Evolutionary conservation across 2,329 filamentous ascomycete species (phyloP).

Genomic region (Cordyceps cicadae): DNA sequence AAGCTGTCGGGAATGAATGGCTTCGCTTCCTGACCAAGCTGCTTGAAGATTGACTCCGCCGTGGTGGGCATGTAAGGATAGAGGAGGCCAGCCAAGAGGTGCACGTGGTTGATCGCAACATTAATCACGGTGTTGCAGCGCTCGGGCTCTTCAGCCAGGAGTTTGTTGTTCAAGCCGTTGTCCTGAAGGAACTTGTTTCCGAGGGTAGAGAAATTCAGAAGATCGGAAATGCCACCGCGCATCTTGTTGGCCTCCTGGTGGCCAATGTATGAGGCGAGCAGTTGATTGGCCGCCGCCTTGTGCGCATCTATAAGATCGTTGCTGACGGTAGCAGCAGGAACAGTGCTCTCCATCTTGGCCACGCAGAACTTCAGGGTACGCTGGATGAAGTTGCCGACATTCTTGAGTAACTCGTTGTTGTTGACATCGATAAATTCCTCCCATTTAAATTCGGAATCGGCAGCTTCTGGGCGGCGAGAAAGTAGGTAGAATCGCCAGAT

Average conservation of each 20-base stretch:
- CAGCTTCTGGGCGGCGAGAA: conserved; percentile 73
- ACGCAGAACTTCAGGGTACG: conserved; percentile 68
- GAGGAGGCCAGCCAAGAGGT: conserved; percentile 70
- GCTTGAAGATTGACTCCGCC: conserved; percentile 63
- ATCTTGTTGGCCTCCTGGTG: conserved; percentile 66
- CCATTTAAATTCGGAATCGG: conserved; percentile 89
- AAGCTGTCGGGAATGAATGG: conserved; percentile 58
- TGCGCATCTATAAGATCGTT: conserved; percentile 47
- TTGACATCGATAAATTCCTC: conserved; percentile 71
- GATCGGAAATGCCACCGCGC: conserved; percentile 54
- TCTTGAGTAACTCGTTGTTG: conserved; percentile 79
- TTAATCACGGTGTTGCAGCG: conserved; percentile 56
- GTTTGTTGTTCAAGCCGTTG: conserved; percentile 45
- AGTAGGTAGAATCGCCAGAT: conserved; percentile 94
- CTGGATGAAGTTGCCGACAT: conserved; percentile 68
- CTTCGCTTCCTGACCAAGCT: conserved; percentile 54
- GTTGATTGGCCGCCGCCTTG: conserved; percentile 55
- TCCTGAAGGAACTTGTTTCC: conserved; percentile 45
- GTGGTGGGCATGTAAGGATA: conserved; percentile 83
- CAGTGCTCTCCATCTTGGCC: conserved; percentile 61
- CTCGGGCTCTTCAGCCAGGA: conserved; percentile 45
- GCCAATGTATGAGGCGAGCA: conserved; percentile 58
- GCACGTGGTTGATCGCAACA: conserved; percentile 73
- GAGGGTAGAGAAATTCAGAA: conserved; percentile 57
- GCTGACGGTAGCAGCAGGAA: conserved; percentile 53